phyloP scores from a whole-genome alignment of 1,284 basidiomycete species.

The Boletus sp. region DNA sequence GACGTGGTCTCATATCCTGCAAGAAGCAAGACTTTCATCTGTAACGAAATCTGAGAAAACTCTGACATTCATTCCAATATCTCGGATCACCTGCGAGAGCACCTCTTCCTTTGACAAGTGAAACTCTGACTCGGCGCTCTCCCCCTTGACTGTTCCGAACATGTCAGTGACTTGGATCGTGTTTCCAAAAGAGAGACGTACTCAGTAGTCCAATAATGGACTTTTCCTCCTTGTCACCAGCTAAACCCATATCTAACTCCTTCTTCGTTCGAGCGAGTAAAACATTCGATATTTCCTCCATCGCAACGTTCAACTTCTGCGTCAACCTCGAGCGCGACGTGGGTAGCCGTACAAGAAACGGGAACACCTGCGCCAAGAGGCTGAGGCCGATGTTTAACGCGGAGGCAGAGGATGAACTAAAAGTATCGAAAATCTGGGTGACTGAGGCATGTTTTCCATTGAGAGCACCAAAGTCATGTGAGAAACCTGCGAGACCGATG shows the following conservation, averaged over 20 bases:
- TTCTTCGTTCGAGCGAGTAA: background rate
- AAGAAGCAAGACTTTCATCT: background rate
- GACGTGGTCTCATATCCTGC: background rate
- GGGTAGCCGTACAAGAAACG: background rate
- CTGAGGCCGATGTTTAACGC: background rate
- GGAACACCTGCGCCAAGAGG: background rate
- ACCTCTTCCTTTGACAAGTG: background rate
- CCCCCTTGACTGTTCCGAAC: background rate
- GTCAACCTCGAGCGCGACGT: background rate
- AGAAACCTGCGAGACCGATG: background rate
- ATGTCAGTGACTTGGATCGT: background rate
- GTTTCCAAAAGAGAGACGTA: background rate
- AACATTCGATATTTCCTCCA: background rate
- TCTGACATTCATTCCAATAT: background rate
- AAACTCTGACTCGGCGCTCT: background rate
- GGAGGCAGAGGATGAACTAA: background rate
- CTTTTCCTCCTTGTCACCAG: background rate
- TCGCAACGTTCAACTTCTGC: background rate
- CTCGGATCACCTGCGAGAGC: background rate
- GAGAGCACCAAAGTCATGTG: background rate
- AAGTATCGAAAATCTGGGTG: background rate
- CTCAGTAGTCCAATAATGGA: background rate
- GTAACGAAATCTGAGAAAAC: background rate
- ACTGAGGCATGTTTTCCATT: background rate
- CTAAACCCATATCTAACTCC: background rate